These are phyloP conservation scores for Talaromyces proteolyticus DNA, from an alignment of 495 filamentous ascomycete species.

Conservation along the genomic window DNA sequence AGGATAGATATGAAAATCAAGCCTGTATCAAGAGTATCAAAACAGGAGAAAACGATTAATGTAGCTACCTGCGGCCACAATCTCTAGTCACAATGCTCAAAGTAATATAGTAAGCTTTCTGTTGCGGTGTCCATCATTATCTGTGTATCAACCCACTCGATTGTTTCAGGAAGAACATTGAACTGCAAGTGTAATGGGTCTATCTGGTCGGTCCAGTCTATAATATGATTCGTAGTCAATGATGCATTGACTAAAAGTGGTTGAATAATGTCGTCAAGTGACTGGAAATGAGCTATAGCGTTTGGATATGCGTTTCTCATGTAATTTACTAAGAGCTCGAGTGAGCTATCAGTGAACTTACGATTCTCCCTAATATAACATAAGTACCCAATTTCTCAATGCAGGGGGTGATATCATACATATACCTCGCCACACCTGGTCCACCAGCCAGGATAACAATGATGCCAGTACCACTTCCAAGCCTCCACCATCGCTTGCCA, in stretches of 20 bases:
- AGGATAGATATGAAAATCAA: too few species aligned
- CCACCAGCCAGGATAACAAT: neutral
- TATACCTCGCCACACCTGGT: neutral
- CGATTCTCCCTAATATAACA: neutral
- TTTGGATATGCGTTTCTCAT: neutral
- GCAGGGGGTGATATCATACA: neutral
- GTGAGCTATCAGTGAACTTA: neutral
- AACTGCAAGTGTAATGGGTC: neutral
- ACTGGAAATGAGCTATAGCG: constrained; percentile 4
- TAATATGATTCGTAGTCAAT: neutral
- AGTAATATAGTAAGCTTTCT: neutral
- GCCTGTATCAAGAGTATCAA: too few species aligned
- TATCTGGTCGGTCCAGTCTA: neutral
- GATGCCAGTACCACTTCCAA: constrained; percentile 1
- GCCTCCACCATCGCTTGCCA: neutral
- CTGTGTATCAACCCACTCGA: neutral
- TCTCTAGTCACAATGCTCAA: neutral
- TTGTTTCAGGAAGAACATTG: neutral
- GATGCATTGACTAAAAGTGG: neutral
- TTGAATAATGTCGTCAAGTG: neutral
- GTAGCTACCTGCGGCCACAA: too few species aligned
- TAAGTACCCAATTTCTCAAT: neutral
- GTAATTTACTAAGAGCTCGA: constrained; percentile 3
- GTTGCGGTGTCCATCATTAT: neutral
- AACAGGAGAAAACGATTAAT: too few species aligned